Evolutionary conservation across 2,329 filamentous ascomycete genomes (phyloP), one percentile per base, ranked within the genome.

Genomic region (Karstenula rhodostoma): DNA sequence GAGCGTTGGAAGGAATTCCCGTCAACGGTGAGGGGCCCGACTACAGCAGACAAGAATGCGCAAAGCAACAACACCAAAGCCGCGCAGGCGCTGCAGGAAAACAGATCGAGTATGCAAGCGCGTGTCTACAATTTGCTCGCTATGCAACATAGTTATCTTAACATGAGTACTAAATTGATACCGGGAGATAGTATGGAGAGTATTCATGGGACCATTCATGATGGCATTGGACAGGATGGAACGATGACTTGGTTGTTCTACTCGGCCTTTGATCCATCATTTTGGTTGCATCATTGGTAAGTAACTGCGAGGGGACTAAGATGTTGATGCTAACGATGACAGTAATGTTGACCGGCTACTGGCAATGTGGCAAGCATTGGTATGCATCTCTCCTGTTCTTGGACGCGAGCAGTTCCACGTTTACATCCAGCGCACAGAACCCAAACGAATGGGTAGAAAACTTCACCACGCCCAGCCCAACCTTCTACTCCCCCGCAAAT

Each of bases 241-340:
- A 65, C 77, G 57, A 75, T 78, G 75, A 66, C 65, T 91, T 86
- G 86, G 85, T 44, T 90, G 86, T 74, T 87, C 89, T 90, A 90
- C 67, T 90, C 91, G 1, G 86, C 90, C 0, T 96, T 92, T 72
- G 92, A 96, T 71, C 92, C 92, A 0, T 80, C 92, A 13, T 94
- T 94, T 77, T 91, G 90, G 78, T 78, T 94, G 9, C 91, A 94
- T 69, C 92, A 94, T 69, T 66, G 75, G 76, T 79, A 61, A 62
- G 76, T 72, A 15, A 15, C 8, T 19, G n/a, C 10, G 33, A 33
- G 25, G 15, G 17, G 8, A 13, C 19, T 32, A 10, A 47, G 3
- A 25, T 19, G 27, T 23, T 10, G 15, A 5, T 6, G 22, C 42
- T 58, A 10, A 51, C 25, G 61, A 3, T 17, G 22, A 10, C 40